A percentile compares a stretch with the other conserved stretches of the same genome.
These are phyloP conservation scores for Fraxinus angustifolia DNA, from an alignment of 305 asterid genomes.

Conservation along the genomic window DNA sequence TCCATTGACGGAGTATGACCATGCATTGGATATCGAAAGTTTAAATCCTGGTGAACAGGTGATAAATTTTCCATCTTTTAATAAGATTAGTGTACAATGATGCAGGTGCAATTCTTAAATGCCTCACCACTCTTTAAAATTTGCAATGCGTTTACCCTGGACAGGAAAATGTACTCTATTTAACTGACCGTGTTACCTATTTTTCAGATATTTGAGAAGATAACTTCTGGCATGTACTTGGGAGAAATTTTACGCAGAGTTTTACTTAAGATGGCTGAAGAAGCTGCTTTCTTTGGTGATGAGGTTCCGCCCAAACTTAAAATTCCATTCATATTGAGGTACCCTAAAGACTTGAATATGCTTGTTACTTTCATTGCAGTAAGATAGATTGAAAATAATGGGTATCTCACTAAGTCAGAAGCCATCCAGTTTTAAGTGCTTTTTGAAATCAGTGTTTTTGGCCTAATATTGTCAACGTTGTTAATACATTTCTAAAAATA, in stretches of 20 bases:
- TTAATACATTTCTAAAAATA: not conserved
- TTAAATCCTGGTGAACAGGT: constrained; percentile 89
- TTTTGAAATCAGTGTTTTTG: not conserved
- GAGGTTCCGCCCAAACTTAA: constrained; percentile 67
- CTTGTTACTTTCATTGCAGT: not conserved
- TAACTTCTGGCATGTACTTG: constrained; percentile 87
- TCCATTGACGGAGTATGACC: constrained; percentile 72
- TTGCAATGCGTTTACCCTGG: not conserved
- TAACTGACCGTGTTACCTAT: not conserved
- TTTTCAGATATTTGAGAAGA: constrained; percentile 70
- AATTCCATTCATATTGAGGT: constrained; percentile 61
- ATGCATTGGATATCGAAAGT: constrained; percentile 61
- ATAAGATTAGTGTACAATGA: not conserved
- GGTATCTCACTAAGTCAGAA: not conserved
- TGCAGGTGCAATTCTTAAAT: not conserved
- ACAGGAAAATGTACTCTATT: not conserved
- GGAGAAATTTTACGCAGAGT: constrained; percentile 76
- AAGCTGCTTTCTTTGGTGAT: constrained; percentile 73
- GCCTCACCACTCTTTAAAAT: not conserved
- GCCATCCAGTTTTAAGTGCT: not conserved
- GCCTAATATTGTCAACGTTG: not conserved
- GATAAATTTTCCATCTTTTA: not conserved
- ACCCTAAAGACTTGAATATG: constrained; percentile 1
- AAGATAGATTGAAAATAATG: not conserved
- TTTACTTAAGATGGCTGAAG: constrained; percentile 67